These are phyloP conservation scores for Ilex asprella DNA, from an alignment of 257 asterid species.

Conservation along the genomic window DNA sequence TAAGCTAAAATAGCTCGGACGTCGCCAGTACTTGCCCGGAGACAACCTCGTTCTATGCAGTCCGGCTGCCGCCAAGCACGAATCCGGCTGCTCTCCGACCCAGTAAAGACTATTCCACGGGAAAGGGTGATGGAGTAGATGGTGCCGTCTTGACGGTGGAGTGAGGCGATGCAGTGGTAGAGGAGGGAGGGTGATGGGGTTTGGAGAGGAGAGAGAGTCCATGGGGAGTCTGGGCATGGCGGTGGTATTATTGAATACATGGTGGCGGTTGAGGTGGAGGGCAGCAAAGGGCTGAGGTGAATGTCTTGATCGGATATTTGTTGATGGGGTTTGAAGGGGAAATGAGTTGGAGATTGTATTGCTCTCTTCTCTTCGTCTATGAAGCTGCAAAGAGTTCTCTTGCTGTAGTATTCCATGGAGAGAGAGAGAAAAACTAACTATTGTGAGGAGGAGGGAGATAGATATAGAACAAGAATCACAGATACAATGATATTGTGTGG, in stretches of 20 bases:
- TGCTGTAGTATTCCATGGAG: constrained; percentile 40
- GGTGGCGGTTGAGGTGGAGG: constrained; percentile 30
- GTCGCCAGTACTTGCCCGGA: constrained; percentile 40
- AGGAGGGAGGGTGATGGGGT: constrained; percentile 78
- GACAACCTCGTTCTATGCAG: constrained; percentile 64
- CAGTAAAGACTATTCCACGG: constrained; percentile 67
- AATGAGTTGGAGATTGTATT: constrained; percentile 33
- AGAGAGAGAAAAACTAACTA: neutral
- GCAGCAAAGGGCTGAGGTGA: constrained; percentile 56
- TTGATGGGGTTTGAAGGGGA: constrained; percentile 30
- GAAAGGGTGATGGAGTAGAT: constrained; percentile 58
- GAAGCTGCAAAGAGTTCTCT: constrained; percentile 34
- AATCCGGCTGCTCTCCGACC: constrained; percentile 64
- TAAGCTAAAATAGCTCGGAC: constrained; percentile 56
- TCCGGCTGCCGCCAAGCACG: constrained; percentile 90
- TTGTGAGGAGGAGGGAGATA: too few species aligned
- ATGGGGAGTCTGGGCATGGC: constrained; percentile 70
- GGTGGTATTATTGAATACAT: constrained; percentile 42
- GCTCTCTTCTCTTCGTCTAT: constrained; percentile 25
- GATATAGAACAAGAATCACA: too few species aligned
- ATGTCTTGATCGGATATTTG: constrained; percentile 32
- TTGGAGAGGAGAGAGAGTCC: constrained; percentile 85
- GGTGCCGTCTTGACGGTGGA: constrained; percentile 80
- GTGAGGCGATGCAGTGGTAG: constrained; percentile 83
- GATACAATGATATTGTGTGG: too few species aligned